A percentile compares a stretch with the other conserved stretches of the same genome.
phyloP scores from a whole-genome alignment of 208 protist genomes.

The Leishmania tarentolae region DNA sequence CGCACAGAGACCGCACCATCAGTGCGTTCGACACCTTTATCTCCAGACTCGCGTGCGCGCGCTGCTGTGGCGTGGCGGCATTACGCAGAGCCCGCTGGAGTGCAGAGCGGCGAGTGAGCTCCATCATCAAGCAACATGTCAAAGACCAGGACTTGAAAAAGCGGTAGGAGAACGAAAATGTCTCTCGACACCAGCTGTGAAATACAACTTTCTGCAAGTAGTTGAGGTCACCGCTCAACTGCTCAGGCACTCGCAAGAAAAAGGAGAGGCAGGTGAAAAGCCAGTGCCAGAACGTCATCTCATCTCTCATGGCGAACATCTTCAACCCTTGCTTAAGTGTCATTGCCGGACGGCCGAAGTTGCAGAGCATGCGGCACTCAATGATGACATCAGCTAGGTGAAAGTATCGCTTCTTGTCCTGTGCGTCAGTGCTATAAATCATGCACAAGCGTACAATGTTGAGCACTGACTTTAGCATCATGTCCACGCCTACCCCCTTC shows the following conservation, averaged over 20 bases:
- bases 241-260: constrained; percentile 76
- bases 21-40: constrained; percentile 55
- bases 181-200: constrained; percentile 64
- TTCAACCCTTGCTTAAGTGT: constrained; percentile 60
- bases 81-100: constrained; percentile 21
- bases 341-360: constrained; percentile 61
- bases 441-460: constrained; percentile 63
- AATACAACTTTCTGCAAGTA: constrained; percentile 88
- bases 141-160: constrained; percentile 91
- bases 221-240: constrained; percentile 81
- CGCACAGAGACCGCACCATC: constrained; percentile 70
- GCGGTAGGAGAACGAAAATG: constrained; percentile 77
- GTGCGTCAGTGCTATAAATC: constrained; percentile 45
- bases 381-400: constrained; percentile 67
- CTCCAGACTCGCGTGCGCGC: constrained; percentile 32
- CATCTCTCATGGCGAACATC: constrained; percentile 25
- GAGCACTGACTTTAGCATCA: constrained; percentile 76
- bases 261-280: constrained; percentile 55
- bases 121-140: constrained; percentile 63
- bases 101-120: constrained; percentile 34
- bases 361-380: constrained; percentile 89
- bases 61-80: constrained; percentile 17
- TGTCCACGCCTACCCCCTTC: constrained; percentile 84
- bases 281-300: constrained; percentile 46
- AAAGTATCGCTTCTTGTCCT: constrained; percentile 40